Evolutionary conservation across 2,329 filamentous ascomycete species (phyloP).

Genomic region (Verticillium isaacii): DNA sequence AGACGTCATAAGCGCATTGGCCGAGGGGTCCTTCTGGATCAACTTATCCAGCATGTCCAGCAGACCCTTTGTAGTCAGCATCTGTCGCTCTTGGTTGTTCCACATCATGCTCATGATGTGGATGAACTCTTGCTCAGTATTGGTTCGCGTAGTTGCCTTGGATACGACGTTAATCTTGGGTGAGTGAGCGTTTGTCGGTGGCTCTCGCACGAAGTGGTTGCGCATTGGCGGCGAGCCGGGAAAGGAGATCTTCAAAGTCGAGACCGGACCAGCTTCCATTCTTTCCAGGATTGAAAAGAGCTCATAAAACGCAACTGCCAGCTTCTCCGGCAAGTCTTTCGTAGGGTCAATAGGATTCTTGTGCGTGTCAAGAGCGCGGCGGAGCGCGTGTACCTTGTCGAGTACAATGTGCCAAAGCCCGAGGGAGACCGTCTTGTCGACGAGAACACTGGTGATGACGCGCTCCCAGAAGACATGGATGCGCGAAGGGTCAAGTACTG

Average conservation of each 20-base stretch:
- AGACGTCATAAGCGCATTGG: conserved; percentile 30
- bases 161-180: conserved; percentile 16
- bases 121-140: conserved; percentile 20
- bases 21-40: conserved; percentile 28
- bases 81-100: conserved; percentile 27
- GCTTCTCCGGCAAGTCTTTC: conserved; percentile 21
- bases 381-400: conserved; percentile 1
- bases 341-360: conserved; percentile 9
- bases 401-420: conserved; percentile 2
- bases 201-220: conserved; percentile 22
- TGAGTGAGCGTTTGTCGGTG: conserved; percentile 14
- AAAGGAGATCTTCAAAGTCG: conserved; percentile 9
- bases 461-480: conserved; percentile 30
- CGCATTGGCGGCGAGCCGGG: conserved; percentile 36
- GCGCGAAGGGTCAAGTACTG: conserved; percentile 8
- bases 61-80: conserved; percentile 26
- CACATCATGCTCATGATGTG: conserved; percentile 32
- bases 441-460: conserved; percentile 27
- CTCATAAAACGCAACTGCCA: conserved; percentile 3
- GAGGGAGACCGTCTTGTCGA: conserved; percentile 15
- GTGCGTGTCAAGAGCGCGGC: not conserved
- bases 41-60: conserved; percentile 46
- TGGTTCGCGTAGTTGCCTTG: conserved; percentile 9
- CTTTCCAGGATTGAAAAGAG: not conserved
- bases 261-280: conserved; percentile 2